Evolutionary conservation across 257 asterid genomes (phyloP), one percentile per base, ranked within the genome.

Genomic region (Przewalskia tangutica): DNA sequence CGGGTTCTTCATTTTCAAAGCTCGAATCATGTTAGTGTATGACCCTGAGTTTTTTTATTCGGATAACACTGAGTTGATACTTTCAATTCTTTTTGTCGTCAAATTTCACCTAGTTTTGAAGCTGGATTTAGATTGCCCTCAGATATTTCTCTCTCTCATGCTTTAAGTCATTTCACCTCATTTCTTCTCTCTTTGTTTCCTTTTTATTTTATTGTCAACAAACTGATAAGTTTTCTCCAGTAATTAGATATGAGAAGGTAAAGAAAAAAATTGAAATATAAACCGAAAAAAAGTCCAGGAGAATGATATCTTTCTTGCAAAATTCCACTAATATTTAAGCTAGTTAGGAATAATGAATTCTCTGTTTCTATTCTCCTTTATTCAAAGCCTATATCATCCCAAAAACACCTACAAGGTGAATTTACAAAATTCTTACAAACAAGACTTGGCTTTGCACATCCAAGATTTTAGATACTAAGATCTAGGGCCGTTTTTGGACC

Each of bases 341-440:
- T 42, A 71, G 2, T 73, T 48, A 42, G 44, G 2, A 48, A 23
- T 48, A 73, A 73, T 46, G 79, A 46, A 13, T 20, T 6, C 7
- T 13, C 5, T 32, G 42, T 63, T 63, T 63, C 70, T 14, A 32
- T 32, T 62, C 68, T 62, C 44, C 46, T 65, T 34, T 65, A 65
- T 65, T 65, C 23, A 34, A 12, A 65, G 48, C 20, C 20, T 18
- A 65, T 32, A 2, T 65, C 73, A 34, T 65, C 46, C 73, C 73
- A 34, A 34, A 1, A 56, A 56, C 7, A 7, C 46, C 6, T 64
- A 65, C 23, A 11, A 71, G 20, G 40, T 20, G 17, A 46, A 23
- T 73, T 73, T 73, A 73, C 60, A 73, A 73, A 73, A 48, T 73
- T 73, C 79, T 73, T 73, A 48, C 60, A 20, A 73, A 48, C 60